Base-by-base conservation (phyloP, 306 rosid species). In the Vicia sativa region DNA sequence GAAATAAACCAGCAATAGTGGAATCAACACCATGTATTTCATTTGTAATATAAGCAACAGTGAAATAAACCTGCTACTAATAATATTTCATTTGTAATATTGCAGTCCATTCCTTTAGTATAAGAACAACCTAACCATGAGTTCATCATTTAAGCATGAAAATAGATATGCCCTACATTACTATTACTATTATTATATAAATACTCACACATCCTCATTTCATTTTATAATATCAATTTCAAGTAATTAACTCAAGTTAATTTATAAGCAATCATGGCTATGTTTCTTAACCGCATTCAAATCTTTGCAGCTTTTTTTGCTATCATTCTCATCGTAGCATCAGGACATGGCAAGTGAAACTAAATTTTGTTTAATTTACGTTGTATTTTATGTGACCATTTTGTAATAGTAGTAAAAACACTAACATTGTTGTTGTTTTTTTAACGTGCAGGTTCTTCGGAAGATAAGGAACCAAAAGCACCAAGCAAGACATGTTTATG, bases 101-200 rank as follows among this genome's bases (percentile, higher is more conserved):
- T n/a, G 55, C 23, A 6, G 0, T 28, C 4, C 1, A 68, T 53
- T 62, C 4, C 29, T 73, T 13, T 13, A 38, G 39, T 16, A 67
- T 59, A 67, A 60, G 31, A 37, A 38, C 26, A 72, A 78, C 82
- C 82, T 78, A 72, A 78, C 61, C 45, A 55, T 2, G 66, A 72
- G 53, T 50, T 72, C 82, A 78, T 53, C 54, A 14, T 58, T 34
- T 43, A 29, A 50, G 82, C 78, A 73, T 78, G 78, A 35, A 26
- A 2, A 12, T 48, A 56, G 41, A 23, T 38, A 8, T 26, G 26
- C 2, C 4, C 7, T 34, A 21, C 41, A 11, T 3, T 10, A 11
- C 31, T 38, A 19, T 3, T 54, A 14, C 14, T 21, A n/a, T 21
- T 45, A 14, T 5, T 23, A 23, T 23, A 25, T 55, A 9, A 41